Percentiles rank a stretch among this genome's conserved stretches.
phyloP scores from a whole-genome alignment of 2,329 filamentous ascomycete genomes.

The Colletotrichum eremochloae region DNA sequence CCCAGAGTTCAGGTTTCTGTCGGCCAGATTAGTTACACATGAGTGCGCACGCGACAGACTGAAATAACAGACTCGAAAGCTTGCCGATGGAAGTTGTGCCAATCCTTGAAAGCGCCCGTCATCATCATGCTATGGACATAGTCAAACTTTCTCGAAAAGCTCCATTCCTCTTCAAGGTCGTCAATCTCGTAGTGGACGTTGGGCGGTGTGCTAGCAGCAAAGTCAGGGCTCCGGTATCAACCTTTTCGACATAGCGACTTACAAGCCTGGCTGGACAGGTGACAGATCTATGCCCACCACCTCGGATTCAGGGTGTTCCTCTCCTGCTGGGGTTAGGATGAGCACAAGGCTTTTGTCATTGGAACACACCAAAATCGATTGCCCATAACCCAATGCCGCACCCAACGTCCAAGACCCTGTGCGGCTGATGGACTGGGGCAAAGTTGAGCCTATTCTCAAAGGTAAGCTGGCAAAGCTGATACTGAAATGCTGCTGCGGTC shows the following conservation, averaged over 20 bases:
- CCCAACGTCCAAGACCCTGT: slow-evolving; percentile 63
- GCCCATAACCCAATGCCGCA: slow-evolving; percentile 67
- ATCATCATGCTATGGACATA: slow-evolving; percentile 53
- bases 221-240: slow-evolving; percentile 30
- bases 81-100: slow-evolving; percentile 47
- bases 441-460: slow-evolving; percentile 60
- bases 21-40: slow-evolving; percentile 1
- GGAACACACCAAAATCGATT: slow-evolving; percentile 58
- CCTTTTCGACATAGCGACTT: slow-evolving; percentile 1
- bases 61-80: slow-evolving; percentile 39
- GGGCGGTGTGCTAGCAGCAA: slow-evolving; percentile 49
- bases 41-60: background rate
- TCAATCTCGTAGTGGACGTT: slow-evolving; percentile 66
- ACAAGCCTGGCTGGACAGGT: slow-evolving; percentile 57
- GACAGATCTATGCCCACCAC: slow-evolving; percentile 63
- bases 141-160: slow-evolving; percentile 52
- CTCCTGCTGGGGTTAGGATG: slow-evolving; percentile 46
- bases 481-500: slow-evolving; percentile 49
- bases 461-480: slow-evolving; percentile 56
- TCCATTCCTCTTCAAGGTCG: slow-evolving; percentile 68
- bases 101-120: slow-evolving; percentile 48
- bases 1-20: slow-evolving; percentile 50
- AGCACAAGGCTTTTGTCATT: slow-evolving; percentile 27
- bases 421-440: slow-evolving; percentile 57
- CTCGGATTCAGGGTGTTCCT: slow-evolving; percentile 54